Base-by-base conservation (phyloP, 192 early-diverging fungal genomes). In the Coemansia sp. region DNA sequence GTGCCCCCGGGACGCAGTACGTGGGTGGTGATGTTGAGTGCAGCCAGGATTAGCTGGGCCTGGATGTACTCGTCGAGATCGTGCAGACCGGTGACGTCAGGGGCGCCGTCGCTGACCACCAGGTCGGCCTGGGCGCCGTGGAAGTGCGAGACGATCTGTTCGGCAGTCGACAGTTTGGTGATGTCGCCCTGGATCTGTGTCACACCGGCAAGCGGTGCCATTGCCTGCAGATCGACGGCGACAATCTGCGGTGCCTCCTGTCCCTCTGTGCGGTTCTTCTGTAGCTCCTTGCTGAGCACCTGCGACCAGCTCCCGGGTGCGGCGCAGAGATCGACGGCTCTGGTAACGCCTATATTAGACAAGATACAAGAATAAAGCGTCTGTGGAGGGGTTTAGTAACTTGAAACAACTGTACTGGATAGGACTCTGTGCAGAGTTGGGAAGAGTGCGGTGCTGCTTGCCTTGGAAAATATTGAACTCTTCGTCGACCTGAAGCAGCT, bases 11-110 rank as follows among this genome's bases (percentile, higher is more conserved):
- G 85, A 10, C 85, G 82, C 51, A 99, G 81, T 6, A 99, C 89
- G 57, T 95, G 90, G 2, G 91, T 93, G 53, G 96, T 95, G 70
- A 99, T 99, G 67, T 96, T 98, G 55, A 98, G 84, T 11, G 96
- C 90, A 1, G 95, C 93, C 41, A 99, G 79, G 42, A 98, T 76
- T 11, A 99, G 83, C 70, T 99, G 95, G 9, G 95, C 94, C 62
- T 99, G 96, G 63, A 98, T 93, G 69, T 95, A 99, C 78, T 99
- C 97, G 81, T 99, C 97, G 84, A 98, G 93, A 61, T 98, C 97
- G 70, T 98, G 95, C 30, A 96, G 81, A 18, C 96, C 96, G 12
- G 95, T 99, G 18, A 99, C 93, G 68, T 96, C 93, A 17, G 93
- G 93, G 15, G 93, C 93, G 55, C 95, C 95, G 72, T 96, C 95